Evolutionary conservation across 73 alveolate species (phyloP), one percentile per base, ranked within the genome.

Genomic region (Uronychia binucleata): DNA sequence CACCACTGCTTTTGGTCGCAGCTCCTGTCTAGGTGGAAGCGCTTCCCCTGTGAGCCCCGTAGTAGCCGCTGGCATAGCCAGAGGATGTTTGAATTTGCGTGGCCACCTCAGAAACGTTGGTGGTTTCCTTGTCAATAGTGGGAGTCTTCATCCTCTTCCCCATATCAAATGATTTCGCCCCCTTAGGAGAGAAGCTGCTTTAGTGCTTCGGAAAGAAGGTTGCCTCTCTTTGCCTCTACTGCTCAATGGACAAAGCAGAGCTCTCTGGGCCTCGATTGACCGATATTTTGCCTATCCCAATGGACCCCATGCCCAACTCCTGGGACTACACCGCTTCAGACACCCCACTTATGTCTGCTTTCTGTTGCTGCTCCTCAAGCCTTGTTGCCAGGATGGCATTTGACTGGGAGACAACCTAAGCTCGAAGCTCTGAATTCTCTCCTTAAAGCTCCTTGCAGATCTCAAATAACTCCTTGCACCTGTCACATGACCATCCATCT

Each of bases 401-500:
- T 19, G 5, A 5, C 19, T 11, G 5, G 67, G 19, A 5, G 5
- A 19, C 19, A 5, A 46, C 5, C 19, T 46, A 26, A 1, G 0
- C 28, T 74, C 77, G 80, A 11, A 87, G 31, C 19, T 58, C 77
- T 27, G 60, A 82, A 74, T 87, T 87, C 46, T 87, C 93, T 31
- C 35, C n/a, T 57, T 87, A 59, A 28, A 87, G n/a, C 29, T 87
- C 93, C 77, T 78, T 74, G 83, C 93, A 87, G 26, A 78, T 78
- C n/a, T 87, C 89, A 57, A 78, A 87, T 1, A 87, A 86, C 78
- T 81, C 87, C 57, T 87, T 87, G 80, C 93, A 87, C 30, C 58
- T 75, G 30, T 1, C 5, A 5, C 26, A 67, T 13, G 14, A 26
- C 5, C 5, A 67, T 67, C 30, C n/a, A 26, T 13, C 78, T 67